Base-by-base conservation (phyloP, 208 protist genomes). In the Sergeia podlipaevii region DNA sequence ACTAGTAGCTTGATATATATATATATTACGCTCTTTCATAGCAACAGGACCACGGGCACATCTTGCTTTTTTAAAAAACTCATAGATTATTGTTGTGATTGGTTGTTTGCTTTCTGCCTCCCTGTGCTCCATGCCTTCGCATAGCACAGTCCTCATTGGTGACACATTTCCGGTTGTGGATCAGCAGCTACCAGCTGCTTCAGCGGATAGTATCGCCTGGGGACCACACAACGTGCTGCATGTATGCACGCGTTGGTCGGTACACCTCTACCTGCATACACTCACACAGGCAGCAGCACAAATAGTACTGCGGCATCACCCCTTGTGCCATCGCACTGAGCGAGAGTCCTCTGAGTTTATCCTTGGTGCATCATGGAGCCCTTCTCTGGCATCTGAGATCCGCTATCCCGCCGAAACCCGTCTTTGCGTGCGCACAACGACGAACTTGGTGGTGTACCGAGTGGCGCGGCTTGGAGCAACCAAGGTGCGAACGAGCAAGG, bases 171-270 rank as follows among this genome's bases (percentile, higher is more conserved):
- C 77, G 1, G 52, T 82, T 1, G 65, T n/a, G n/a, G n/a, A n/a
- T n/a, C n/a, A 70, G 28, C 77, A 77, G 3, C 48, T 52, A 5
- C 70, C 77, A 4, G 65, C 70, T 0, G 68, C 68, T 15, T 74
- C 73, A n/a, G 45, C 62, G 6, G 48, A 83, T 38, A 63, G 55
- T 30, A 27, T 89, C n/a, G 58, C 59, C 10, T 95, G 82, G 73
- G 74, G 87, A 37, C 74, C 81, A 17, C 87, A 95, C 72, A 91
- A 91, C 60, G 68, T 95, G 0, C 59, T 95, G 23, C 53, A 70
- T 38, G 74, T 95, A n/a, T 72, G 67, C 49, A 86, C 74, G 10
- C 70, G 65, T 17, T 84, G 73, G 70, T 55, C 56, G 15, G 60
- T 95, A n/a, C 64, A 60, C 11, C 56, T 94, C 23, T 80, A 77